These are phyloP conservation scores for Kodamaea jinghongensis DNA, from an alignment of 805 yeast genomes.

Conservation along the genomic window DNA sequence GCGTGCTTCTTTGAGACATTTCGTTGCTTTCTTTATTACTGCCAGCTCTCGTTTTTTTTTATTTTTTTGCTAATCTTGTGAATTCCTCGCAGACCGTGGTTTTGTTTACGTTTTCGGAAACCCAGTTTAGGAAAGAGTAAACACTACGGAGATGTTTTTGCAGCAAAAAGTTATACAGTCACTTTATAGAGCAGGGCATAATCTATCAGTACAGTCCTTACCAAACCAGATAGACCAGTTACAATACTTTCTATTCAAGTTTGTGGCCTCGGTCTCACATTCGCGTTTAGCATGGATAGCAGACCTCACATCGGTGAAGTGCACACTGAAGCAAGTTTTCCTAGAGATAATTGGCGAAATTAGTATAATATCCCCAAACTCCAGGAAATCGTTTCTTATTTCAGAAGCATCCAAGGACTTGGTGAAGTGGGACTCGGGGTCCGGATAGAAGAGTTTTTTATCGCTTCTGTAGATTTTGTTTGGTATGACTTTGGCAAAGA, in stretches of 20 bases:
- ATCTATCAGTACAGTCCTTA: conserved; percentile 61
- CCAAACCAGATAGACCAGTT: conserved; percentile 69
- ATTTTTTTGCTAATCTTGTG: not conserved
- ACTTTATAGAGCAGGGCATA: conserved; percentile 31
- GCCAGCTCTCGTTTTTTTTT: not conserved
- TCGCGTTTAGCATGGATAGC: conserved; percentile 57
- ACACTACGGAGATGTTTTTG: not conserved
- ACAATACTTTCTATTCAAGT: conserved; percentile 44
- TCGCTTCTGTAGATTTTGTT: conserved; percentile 21
- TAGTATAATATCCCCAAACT: conserved; percentile 60
- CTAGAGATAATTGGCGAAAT: conserved; percentile 65
- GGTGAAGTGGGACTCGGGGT: conserved; percentile 41
- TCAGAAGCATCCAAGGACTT: conserved; percentile 43
- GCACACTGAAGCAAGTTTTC: conserved; percentile 58
- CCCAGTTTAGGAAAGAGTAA: no score
- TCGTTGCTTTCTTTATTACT: not conserved
- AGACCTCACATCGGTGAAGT: conserved; percentile 54
- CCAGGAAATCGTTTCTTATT: conserved; percentile 48
- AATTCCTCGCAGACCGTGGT: no score
- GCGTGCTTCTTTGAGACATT: conserved; percentile 16
- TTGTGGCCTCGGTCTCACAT: conserved; percentile 24
- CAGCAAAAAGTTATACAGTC: no score
- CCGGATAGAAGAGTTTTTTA: conserved; percentile 36
- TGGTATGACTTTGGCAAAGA: conserved; percentile 31
- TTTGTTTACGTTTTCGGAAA: no score